phyloP scores from a whole-genome alignment of 2,329 filamentous ascomycete genomes.

The Cercospora sesami region DNA sequence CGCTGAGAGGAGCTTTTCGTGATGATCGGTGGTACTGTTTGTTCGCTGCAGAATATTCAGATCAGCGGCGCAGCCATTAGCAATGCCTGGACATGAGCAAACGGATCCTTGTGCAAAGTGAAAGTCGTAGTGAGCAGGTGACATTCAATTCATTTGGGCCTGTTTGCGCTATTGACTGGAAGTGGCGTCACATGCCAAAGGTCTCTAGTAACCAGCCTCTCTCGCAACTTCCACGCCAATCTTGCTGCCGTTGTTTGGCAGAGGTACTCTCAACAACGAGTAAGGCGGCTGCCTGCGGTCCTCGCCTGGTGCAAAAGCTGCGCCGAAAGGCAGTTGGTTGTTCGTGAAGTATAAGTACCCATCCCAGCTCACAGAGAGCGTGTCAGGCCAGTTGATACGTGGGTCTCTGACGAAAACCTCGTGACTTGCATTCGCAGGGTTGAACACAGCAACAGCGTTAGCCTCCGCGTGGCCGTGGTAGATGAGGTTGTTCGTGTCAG shows the following conservation, averaged over 20 bases:
- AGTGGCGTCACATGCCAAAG: not conserved
- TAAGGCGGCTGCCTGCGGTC: conserved; percentile 48
- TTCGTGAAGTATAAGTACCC: conserved; percentile 57
- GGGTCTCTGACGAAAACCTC: conserved; percentile 49
- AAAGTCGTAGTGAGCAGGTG: not conserved
- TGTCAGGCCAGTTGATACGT: conserved; percentile 54
- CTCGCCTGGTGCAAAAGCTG: conserved; percentile 44
- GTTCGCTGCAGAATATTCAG: not conserved
- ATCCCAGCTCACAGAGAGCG: conserved; percentile 42
- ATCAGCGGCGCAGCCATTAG: not conserved
- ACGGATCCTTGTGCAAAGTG: not conserved
- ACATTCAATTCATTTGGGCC: not conserved
- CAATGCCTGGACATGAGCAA: not conserved
- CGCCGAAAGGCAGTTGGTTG: conserved; percentile 50
- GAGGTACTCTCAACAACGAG: conserved; percentile 44
- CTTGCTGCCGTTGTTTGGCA: conserved; percentile 48
- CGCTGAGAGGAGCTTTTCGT: not conserved
- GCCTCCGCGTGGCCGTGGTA: conserved; percentile 55
- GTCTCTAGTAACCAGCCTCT: not conserved
- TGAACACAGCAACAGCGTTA: conserved; percentile 51
- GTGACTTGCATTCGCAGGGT: conserved; percentile 48
- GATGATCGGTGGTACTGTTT: not conserved
- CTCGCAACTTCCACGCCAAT: conserved; percentile 12
- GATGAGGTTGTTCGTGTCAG: conserved; percentile 52
- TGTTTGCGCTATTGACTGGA: not conserved